Evolutionary conservation across 1,284 basidiomycete genomes (phyloP).

Genomic region (Sphagnurus paluster): DNA sequence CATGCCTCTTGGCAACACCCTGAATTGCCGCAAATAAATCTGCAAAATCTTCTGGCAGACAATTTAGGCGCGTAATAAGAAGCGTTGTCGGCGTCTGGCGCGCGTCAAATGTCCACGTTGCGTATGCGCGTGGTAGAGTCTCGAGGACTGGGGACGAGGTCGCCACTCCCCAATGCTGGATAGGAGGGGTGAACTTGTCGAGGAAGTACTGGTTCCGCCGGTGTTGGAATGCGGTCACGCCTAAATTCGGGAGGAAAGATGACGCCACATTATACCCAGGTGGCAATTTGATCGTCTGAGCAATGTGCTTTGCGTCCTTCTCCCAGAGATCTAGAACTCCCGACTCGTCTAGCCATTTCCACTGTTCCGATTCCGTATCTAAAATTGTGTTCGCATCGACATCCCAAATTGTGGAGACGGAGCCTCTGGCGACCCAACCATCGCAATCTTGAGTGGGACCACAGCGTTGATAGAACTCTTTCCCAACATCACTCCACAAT

Average conservation of each 20-base stretch:
- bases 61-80: constrained; percentile 51
- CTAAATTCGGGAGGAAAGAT: constrained; percentile 45
- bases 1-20: constrained; percentile 37
- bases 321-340: constrained; percentile 33
- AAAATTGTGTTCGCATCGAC: constrained; percentile 5
- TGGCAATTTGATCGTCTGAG: constrained; percentile 22
- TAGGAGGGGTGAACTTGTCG: constrained; percentile 13
- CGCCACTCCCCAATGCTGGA: constrained; percentile 40
- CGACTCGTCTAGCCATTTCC: constrained; percentile 35
- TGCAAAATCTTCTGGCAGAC: constrained; percentile 35
- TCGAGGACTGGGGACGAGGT: constrained; percentile 8
- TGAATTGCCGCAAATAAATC: constrained; percentile 39
- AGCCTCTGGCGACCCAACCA: constrained; percentile 50
- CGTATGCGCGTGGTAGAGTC: constrained; percentile 31
- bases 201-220: constrained; percentile 21
- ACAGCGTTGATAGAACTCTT: constrained; percentile 48
- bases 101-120: constrained; percentile 55
- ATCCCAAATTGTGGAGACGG: constrained; percentile 47
- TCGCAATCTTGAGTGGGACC: constrained; percentile 36
- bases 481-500: constrained; percentile 66
- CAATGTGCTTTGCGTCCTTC: constrained; percentile 33
- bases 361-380: constrained; percentile 15
- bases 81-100: constrained; percentile 37
- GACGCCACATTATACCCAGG: constrained; percentile 26
- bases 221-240: constrained; percentile 46